These are phyloP conservation scores for Cadophora gregata DNA, from an alignment of 2,329 filamentous ascomycete species.

Conservation along the genomic window DNA sequence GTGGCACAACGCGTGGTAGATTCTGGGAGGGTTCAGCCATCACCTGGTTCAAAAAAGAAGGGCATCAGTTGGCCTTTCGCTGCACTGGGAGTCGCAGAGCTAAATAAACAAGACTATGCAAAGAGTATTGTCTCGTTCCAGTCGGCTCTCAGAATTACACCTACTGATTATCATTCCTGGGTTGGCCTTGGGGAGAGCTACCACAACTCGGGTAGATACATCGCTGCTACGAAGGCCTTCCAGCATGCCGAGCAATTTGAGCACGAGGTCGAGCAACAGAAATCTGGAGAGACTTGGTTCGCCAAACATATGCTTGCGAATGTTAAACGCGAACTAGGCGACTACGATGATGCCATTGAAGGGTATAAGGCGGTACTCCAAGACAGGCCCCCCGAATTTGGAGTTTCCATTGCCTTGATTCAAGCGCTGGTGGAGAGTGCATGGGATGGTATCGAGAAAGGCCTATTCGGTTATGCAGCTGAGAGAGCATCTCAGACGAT, in stretches of 20 bases:
- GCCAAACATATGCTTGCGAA: slow-evolving; percentile 97
- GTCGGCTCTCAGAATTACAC: slow-evolving; percentile 81
- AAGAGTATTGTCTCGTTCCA: slow-evolving; percentile 93
- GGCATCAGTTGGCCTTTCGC: slow-evolving; percentile 96
- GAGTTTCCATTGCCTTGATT: slow-evolving; percentile 84
- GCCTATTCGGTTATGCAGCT: slow-evolving; percentile 83
- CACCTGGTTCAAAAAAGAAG: slow-evolving; percentile 91
- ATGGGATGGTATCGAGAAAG: slow-evolving; percentile 77
- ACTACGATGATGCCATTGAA: slow-evolving; percentile 81
- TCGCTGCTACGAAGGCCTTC: slow-evolving; percentile 93
- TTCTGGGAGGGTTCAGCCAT: slow-evolving; percentile 89
- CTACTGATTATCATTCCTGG: slow-evolving; percentile 92
- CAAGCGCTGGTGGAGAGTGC: slow-evolving; percentile 88
- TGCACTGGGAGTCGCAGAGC: slow-evolving; percentile 88
- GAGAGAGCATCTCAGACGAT: slow-evolving; percentile 74
- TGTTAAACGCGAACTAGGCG: slow-evolving; percentile 89
- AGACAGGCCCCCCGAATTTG: slow-evolving; percentile 75
- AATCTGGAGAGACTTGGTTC: slow-evolving; percentile 82
- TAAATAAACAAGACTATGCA: slow-evolving; percentile 91
- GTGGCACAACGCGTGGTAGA: slow-evolving; percentile 90
- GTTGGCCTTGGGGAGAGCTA: slow-evolving; percentile 98
- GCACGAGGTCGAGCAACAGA: slow-evolving; percentile 57
- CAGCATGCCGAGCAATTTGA: slow-evolving; percentile 82
- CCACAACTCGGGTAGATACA: slow-evolving; percentile 88
- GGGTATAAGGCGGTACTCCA: slow-evolving; percentile 78